A percentile compares a stretch with the other conserved stretches of the same genome.
Evolutionary conservation across 805 yeast species (phyloP).

Genomic region (Nadsonia fulvescens): DNA sequence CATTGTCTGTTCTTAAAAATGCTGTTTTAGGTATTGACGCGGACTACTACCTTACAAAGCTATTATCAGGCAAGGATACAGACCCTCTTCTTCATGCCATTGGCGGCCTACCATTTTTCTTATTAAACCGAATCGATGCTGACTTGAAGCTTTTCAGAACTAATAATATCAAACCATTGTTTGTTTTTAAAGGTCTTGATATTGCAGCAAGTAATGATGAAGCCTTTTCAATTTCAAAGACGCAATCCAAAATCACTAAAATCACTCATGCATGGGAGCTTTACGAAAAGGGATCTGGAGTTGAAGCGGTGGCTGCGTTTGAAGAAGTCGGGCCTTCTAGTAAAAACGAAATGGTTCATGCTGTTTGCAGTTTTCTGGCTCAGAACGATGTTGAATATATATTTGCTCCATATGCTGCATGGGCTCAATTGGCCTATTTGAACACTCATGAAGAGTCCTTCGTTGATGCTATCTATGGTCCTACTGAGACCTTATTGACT

Average conservation of each 20-base stretch:
- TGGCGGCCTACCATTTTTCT: conserved; percentile 62
- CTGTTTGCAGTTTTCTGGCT: conserved; percentile 39
- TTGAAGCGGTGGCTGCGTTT: conserved; percentile 13
- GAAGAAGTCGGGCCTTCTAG: conserved; percentile 12
- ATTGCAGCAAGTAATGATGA: conserved; percentile 19
- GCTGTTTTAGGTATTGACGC: conserved; percentile 72
- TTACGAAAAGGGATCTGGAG: conserved; percentile 21
- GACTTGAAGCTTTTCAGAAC: conserved; percentile 47
- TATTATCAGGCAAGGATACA: conserved; percentile 35
- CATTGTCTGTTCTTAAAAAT: conserved; percentile 46
- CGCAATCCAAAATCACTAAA: conserved; percentile 8
- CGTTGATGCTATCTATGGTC: conserved; percentile 67
- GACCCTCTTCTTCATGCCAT: conserved; percentile 59
- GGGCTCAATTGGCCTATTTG: conserved; percentile 64
- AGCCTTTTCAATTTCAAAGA: too few species aligned
- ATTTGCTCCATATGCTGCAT: conserved; percentile 68
- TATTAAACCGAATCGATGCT: conserved; percentile 35
- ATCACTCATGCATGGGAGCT: conserved; percentile 28
- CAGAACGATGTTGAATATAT: conserved; percentile 42
- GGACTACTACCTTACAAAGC: conserved; percentile 52
- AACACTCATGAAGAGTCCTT: conserved; percentile 25
- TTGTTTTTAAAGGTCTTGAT: conserved; percentile 55
- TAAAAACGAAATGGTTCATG: conserved; percentile 14
- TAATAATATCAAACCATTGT: conserved; percentile 55
- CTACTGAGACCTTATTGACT: conserved; percentile 58